Percentiles rank a stretch among this genome's conserved stretches.
Conservation (phyloP, 2,329 filamentous ascomycete species). For the Botrytis tulipae region DNA sequence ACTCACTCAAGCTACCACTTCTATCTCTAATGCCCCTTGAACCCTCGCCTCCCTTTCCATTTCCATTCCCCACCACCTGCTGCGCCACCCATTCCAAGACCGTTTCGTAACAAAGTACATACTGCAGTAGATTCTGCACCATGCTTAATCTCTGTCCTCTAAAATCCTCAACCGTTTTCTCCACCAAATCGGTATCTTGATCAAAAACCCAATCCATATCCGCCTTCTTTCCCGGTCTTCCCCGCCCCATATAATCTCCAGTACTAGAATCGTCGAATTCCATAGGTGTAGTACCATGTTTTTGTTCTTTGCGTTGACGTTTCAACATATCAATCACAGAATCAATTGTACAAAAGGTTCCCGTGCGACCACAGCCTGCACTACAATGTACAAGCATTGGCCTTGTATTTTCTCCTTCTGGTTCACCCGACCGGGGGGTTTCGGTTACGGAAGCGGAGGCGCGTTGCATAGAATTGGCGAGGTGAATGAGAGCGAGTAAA, state of each 20-base stretch:
- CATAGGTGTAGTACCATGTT: conserved; percentile 43
- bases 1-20: conserved; percentile 1
- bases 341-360: conserved; percentile 95
- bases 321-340: conserved; percentile 96
- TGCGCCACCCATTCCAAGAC: conserved; percentile 78
- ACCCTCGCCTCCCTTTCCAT: conserved; percentile 17
- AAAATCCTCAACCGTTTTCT: conserved; percentile 88
- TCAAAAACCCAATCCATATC: conserved; percentile 66
- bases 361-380: conserved; percentile 91
- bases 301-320: conserved; percentile 59
- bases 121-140: conserved; percentile 93
- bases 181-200: conserved; percentile 74
- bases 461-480: conserved; percentile 73
- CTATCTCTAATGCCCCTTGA: background rate
- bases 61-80: conserved; percentile 28
- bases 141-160: conserved; percentile 85
- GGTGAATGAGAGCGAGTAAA: conserved; percentile 83
- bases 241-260: conserved; percentile 33
- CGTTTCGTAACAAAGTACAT: conserved; percentile 94
- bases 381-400: conserved; percentile 94
- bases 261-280: conserved; percentile 32
- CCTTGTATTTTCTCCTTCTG: conserved; percentile 54
- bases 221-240: conserved; percentile 5
- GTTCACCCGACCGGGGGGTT: conserved; percentile 52
- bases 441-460: conserved; percentile 39